These are phyloP conservation scores for Grigorovia yakushimaensis DNA, from an alignment of 805 yeast species.

Conservation along the genomic window DNA sequence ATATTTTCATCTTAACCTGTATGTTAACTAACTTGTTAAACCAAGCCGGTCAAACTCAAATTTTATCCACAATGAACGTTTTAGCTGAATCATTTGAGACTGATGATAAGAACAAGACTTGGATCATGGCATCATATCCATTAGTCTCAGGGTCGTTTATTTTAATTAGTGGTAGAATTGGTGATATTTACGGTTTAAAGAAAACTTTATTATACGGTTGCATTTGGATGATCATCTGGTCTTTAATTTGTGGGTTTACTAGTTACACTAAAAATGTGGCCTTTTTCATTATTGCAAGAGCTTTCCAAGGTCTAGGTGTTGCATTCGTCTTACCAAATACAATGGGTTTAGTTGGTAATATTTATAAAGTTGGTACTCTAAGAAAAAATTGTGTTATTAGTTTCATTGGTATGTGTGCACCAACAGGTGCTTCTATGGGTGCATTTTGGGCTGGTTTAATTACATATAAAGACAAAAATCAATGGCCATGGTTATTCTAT, in stretches of 20 bases:
- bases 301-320: slow-evolving; percentile 54
- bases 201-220: slow-evolving; percentile 45
- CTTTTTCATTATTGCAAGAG: slow-evolving; percentile 44
- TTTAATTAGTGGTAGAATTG: slow-evolving; percentile 55
- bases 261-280: slow-evolving; percentile 39
- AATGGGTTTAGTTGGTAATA: slow-evolving; percentile 43
- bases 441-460: slow-evolving; percentile 42
- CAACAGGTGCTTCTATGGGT: slow-evolving; percentile 49
- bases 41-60: slow-evolving; percentile 34
- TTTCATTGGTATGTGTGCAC: slow-evolving; percentile 48
- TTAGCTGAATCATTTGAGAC: slow-evolving; percentile 29
- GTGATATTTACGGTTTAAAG: slow-evolving; percentile 62
- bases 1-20: slow-evolving; percentile 21
- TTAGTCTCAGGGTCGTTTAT: slow-evolving; percentile 67
- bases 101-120: slow-evolving; percentile 31
- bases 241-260: slow-evolving; percentile 50
- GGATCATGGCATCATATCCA: slow-evolving; percentile 68
- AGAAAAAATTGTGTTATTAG: slow-evolving; percentile 45
- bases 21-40: slow-evolving; percentile 32
- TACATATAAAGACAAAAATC: slow-evolving; percentile 11
- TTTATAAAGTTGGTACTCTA: slow-evolving; percentile 35
- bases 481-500: slow-evolving; percentile 27
- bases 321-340: slow-evolving; percentile 51
- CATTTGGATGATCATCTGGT: slow-evolving; percentile 46
- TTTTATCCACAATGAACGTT: slow-evolving; percentile 30